Evolutionary conservation across 306 rosid species (phyloP).

Genomic region (Vigna hirtella): DNA sequence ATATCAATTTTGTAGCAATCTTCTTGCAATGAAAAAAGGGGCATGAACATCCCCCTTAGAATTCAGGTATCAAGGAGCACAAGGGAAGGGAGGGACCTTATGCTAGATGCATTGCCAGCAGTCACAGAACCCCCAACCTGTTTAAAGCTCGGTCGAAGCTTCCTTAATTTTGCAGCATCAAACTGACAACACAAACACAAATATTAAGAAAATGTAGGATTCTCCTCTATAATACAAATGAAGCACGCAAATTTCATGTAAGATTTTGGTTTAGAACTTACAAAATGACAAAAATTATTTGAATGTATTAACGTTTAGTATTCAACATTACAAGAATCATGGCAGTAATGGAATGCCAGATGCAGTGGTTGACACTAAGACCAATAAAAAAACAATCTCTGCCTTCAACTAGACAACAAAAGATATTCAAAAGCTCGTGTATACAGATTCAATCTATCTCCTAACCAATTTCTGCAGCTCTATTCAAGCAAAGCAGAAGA

Average conservation of each 20-base stretch:
- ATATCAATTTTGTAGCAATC: constrained; percentile 14
- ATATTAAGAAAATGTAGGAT: constrained; percentile 28
- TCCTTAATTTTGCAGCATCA: constrained; percentile 82
- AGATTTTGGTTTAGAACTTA: constrained; percentile 32
- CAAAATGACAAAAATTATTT: constrained; percentile 26
- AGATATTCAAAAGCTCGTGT: background rate
- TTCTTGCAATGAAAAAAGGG: background rate
- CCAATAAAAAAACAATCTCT: background rate
- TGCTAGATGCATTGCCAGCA: constrained; percentile 93
- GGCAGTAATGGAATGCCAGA: constrained; percentile 27
- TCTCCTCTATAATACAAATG: constrained; percentile 23
- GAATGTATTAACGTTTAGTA: constrained; percentile 5
- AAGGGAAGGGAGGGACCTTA: constrained; percentile 57
- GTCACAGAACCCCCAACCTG: constrained; percentile 82
- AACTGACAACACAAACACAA: constrained; percentile 58
- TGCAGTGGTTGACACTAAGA: constrained; percentile 17
- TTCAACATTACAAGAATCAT: constrained; percentile 24
- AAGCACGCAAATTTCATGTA: constrained; percentile 37
- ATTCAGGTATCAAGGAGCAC: constrained; percentile 19
- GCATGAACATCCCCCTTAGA: constrained; percentile 1
- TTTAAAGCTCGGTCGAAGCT: constrained; percentile 87
- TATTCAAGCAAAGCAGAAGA: background rate
- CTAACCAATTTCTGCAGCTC: constrained; percentile 10
- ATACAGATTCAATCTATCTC: constrained; percentile 23
- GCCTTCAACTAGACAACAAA: background rate